Evolutionary conservation across 257 asterid genomes (phyloP).

Genomic region (Lavandula angustifolia): DNA sequence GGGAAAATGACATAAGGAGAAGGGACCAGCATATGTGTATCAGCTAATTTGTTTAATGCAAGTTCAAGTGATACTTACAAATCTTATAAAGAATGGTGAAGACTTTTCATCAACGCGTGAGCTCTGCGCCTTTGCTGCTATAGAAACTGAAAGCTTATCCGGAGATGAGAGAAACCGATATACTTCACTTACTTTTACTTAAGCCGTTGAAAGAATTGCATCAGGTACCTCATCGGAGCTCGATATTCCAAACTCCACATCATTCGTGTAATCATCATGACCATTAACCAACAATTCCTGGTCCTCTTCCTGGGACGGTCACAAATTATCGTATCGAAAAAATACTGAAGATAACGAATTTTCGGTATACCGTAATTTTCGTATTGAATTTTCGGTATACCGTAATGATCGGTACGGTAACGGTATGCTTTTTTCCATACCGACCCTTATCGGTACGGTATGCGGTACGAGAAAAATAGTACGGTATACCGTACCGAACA

Average conservation of each 20-base stretch:
- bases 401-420: no score
- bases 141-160: not conserved
- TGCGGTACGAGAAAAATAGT: no score
- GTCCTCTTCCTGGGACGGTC: slow-evolving; percentile 31
- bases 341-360: no score
- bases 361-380: no score
- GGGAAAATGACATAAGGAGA: not conserved
- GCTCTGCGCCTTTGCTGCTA: slow-evolving; percentile 3
- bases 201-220: slow-evolving; percentile 42
- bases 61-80: not conserved
- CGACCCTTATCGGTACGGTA: no score
- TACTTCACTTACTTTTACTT: slow-evolving; percentile 25
- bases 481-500: no score
- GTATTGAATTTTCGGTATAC: no score
- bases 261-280: slow-evolving; percentile 6
- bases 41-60: not conserved
- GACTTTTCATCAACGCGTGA: not conserved
- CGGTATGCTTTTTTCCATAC: no score
- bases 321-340: no score
- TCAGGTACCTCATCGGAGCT: slow-evolving; percentile 41
- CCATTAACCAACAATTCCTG: slow-evolving; percentile 14
- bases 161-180: slow-evolving; percentile 1
- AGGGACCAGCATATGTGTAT: not conserved
- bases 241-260: slow-evolving; percentile 3
- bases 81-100: not conserved